phyloP scores from a whole-genome alignment of 139 green algal genomes.

The Choricystis sp. region DNA sequence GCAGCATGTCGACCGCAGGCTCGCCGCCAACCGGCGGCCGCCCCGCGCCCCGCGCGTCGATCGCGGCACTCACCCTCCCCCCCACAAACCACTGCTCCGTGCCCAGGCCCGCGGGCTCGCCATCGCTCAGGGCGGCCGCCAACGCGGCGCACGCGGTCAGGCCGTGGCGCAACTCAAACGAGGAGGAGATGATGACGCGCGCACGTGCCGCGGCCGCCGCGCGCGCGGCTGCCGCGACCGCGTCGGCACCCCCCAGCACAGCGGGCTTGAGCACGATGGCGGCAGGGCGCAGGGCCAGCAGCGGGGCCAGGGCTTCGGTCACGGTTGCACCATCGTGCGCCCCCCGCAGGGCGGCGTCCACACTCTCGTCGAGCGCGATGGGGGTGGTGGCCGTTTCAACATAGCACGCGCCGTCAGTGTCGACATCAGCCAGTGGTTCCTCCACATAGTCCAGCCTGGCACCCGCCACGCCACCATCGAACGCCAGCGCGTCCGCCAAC shows the following conservation, averaged over 20 bases:
- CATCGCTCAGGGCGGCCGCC: background rate
- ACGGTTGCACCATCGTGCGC: background rate
- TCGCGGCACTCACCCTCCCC: constrained; percentile 11
- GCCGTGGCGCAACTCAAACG: constrained; percentile 62
- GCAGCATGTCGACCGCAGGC: background rate
- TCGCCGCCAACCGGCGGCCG: background rate
- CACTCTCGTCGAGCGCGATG: constrained; percentile 66
- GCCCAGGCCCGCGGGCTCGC: constrained; percentile 31
- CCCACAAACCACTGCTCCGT: constrained; percentile 45
- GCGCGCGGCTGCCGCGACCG: constrained; percentile 13
- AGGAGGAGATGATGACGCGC: constrained; percentile 47
- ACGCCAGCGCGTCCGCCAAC: constrained; percentile 39
- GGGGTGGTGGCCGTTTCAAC: constrained; percentile 40
- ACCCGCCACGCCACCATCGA: background rate
- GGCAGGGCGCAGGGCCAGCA: background rate
- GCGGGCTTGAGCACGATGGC: constrained; percentile 66
- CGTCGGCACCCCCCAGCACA: constrained; percentile 51
- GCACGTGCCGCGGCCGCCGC: constrained; percentile 22
- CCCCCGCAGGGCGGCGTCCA: constrained; percentile 51
- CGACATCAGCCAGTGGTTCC: constrained; percentile 46
- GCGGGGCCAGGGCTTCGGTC: background rate
- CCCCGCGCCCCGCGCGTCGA: background rate
- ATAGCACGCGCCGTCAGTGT: background rate
- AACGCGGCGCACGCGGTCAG: constrained; percentile 25
- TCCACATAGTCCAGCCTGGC: constrained; percentile 58